These are phyloP conservation scores for Fomitopsis pinicola DNA, from an alignment of 1,284 basidiomycete genomes.

Conservation along the genomic window DNA sequence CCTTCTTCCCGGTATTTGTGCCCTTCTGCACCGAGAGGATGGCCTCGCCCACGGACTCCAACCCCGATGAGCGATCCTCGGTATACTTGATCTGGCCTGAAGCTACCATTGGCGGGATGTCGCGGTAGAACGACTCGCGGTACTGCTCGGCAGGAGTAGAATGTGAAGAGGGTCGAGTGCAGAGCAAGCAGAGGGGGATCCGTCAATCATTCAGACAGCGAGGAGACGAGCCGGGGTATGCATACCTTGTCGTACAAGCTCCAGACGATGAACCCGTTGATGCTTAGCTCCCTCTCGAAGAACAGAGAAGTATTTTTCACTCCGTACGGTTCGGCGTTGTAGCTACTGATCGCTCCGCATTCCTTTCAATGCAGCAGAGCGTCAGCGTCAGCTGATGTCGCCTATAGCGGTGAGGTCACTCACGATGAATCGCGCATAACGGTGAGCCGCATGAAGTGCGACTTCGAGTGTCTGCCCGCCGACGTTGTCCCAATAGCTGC, in stretches of 20 bases:
- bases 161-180: no score
- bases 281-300: no score
- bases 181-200: no score
- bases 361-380: no score
- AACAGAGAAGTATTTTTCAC: no score
- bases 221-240: no score
- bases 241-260: no score
- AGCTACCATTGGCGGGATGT: constrained; percentile 46
- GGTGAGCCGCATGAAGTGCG: constrained; percentile 45
- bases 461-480: constrained; percentile 63
- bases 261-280: no score
- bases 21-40: constrained; percentile 53
- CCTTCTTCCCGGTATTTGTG: constrained; percentile 55
- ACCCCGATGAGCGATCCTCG: constrained; percentile 47
- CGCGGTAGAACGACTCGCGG: constrained; percentile 41
- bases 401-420: constrained; percentile 23
- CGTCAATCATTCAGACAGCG: no score
- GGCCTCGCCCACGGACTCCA: constrained; percentile 50
- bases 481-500: constrained; percentile 49
- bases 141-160: constrained; percentile 24
- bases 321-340: no score
- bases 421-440: constrained; percentile 49
- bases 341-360: no score
- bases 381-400: no score
- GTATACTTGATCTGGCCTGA: constrained; percentile 58